Evolutionary conservation across 2,329 filamentous ascomycete genomes (phyloP).

Genomic region (Colletotrichum truncatum): DNA sequence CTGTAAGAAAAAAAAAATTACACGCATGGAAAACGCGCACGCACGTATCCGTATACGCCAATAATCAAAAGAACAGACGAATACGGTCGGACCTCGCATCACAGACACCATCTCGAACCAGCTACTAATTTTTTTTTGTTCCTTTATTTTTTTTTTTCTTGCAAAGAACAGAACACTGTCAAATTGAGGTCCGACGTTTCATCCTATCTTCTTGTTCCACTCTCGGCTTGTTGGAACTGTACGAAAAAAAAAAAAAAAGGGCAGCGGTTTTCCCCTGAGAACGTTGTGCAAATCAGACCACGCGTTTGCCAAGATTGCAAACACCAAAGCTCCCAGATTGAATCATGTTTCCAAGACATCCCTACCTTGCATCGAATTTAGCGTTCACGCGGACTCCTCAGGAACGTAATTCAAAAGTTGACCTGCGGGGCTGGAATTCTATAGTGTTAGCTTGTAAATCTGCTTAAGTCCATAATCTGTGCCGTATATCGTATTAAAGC

Average conservation of each 20-base stretch:
- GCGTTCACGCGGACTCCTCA: conserved; percentile 8
- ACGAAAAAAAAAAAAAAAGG: not conserved
- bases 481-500: too few species aligned
- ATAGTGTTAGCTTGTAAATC: rapidly evolving
- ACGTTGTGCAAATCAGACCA: conserved; percentile 21
- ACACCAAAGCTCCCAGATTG: not conserved
- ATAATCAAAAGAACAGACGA: conserved; percentile 16
- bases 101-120: not conserved
- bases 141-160: conserved; percentile 5
- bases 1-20: not conserved
- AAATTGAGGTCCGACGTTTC: conserved; percentile 22
- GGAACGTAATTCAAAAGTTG: conserved; percentile 4
- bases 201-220: conserved; percentile 1
- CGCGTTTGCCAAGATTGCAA: conserved; percentile 10
- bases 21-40: not conserved
- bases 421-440: not conserved
- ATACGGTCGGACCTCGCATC: conserved; percentile 15
- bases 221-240: not conserved
- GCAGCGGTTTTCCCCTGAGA: not conserved
- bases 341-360: conserved; percentile 6
- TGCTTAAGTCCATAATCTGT: not conserved
- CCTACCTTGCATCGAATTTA: not conserved
- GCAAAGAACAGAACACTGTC: conserved; percentile 4
- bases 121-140: not conserved
- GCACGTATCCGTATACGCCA: not conserved